phyloP scores from a whole-genome alignment of 306 rosid genomes.

The Lathyrus oleraceus region DNA sequence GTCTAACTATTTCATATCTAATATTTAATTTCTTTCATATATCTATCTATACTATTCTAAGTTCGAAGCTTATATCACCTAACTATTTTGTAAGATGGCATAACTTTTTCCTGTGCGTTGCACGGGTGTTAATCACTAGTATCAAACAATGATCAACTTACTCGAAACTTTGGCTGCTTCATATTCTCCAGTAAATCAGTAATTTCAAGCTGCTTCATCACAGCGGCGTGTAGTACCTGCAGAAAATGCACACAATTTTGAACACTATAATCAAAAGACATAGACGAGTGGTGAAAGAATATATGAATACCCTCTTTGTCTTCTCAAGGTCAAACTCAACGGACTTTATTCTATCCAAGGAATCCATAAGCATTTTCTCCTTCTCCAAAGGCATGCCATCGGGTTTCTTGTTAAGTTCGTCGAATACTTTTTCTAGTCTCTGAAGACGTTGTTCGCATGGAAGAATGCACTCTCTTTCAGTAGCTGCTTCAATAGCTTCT shows the following conservation, averaged over 20 bases:
- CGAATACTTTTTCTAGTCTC: conserved; percentile 65
- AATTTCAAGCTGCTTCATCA: conserved; percentile 80
- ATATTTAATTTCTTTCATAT: too few relatives aligned
- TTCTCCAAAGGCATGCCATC: conserved; percentile 78
- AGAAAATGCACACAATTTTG: conserved; percentile 14
- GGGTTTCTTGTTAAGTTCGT: conserved; percentile 72
- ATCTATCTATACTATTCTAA: too few relatives aligned
- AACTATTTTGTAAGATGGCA: too few relatives aligned
- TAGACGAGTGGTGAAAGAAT: conserved; percentile 13
- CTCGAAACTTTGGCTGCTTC: conserved; percentile 58
- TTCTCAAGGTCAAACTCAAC: conserved; percentile 89
- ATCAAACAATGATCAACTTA: conserved; percentile 48
- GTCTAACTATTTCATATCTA: too few relatives aligned
- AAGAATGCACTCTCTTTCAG: conserved; percentile 57
- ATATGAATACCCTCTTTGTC: conserved; percentile 79
- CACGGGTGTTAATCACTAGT: too few relatives aligned
- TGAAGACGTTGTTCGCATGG: conserved; percentile 81
- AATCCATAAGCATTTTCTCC: conserved; percentile 77
- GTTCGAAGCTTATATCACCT: too few relatives aligned
- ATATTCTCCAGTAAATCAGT: conserved; percentile 63
- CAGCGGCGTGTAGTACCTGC: conserved; percentile 77
- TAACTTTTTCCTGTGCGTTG: too few relatives aligned
- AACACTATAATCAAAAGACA: conserved; percentile 17
- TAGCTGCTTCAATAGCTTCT: conserved; percentile 49
- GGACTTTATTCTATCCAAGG: conserved; percentile 83